phyloP scores from a whole-genome alignment of 139 green algal genomes.

The Volvox africanus region DNA sequence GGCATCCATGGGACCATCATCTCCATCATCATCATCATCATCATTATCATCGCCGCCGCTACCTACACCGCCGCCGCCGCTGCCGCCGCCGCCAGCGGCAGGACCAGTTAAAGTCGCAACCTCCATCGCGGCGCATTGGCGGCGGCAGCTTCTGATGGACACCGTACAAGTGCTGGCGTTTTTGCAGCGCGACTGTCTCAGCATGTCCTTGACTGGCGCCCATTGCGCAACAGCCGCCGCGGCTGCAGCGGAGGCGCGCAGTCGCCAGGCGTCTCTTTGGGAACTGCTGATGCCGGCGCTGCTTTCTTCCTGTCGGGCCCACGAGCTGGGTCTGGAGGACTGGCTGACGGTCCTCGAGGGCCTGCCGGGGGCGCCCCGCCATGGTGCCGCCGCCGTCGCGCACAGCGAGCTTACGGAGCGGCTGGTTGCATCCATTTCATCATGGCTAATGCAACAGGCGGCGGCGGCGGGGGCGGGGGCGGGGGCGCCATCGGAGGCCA shows the following conservation, averaged over 20 bases:
- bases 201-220: not conserved
- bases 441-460: not conserved
- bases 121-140: not conserved
- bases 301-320: not conserved
- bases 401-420: not conserved
- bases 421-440: not conserved
- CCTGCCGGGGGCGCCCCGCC: not conserved
- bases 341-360: not conserved
- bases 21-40: not conserved
- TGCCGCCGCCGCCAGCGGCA: too few relatives aligned
- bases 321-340: not conserved
- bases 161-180: not conserved
- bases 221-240: not conserved
- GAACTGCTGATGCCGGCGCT: not conserved
- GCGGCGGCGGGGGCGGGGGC: not conserved
- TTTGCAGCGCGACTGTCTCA: not conserved
- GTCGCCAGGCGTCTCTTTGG: not conserved
- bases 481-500: not conserved
- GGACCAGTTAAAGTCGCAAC: too few relatives aligned
- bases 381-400: not conserved
- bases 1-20: too few relatives aligned
- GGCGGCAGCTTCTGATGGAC: conserved; percentile 14
- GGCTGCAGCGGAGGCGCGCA: not conserved
- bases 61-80: not conserved
- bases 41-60: not conserved